Evolutionary conservation across 371 early-diverging fungal genomes (phyloP).

Genomic region (Syncephalastrum sp.): DNA sequence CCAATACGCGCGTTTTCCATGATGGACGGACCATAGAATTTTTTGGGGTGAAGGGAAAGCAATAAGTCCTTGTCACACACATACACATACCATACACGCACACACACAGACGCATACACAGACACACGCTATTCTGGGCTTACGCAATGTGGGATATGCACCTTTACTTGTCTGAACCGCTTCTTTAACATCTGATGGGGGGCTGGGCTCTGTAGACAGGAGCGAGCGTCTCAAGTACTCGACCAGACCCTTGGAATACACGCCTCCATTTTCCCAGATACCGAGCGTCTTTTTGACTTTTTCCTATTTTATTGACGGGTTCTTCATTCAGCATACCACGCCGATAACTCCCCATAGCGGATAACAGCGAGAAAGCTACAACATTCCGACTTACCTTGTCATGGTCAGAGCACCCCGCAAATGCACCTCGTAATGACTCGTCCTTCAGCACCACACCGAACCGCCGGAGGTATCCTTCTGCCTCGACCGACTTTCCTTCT

Average conservation of each 20-base stretch:
- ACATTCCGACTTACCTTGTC: conserved; percentile 42
- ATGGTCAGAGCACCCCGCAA: conserved; percentile 34
- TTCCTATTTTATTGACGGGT: conserved; percentile 37
- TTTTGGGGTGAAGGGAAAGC: no score
- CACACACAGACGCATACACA: no score
- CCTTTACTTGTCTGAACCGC: conserved; percentile 18
- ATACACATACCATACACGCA: no score
- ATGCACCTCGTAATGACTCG: conserved; percentile 28
- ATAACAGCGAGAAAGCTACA: conserved; percentile 5
- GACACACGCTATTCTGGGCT: no score
- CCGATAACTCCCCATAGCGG: conserved; percentile 1
- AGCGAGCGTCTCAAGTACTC: conserved; percentile 37
- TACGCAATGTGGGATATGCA: conserved; percentile 7
- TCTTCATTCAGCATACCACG: no score
- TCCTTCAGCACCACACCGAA: conserved; percentile 42
- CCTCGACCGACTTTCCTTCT: conserved; percentile 16
- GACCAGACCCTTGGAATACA: conserved; percentile 42
- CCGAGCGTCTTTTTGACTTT: conserved; percentile 54
- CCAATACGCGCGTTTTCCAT: no score
- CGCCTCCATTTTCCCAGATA: conserved; percentile 49
- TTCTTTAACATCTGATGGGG: conserved; percentile 14
- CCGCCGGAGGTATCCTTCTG: conserved; percentile 33
- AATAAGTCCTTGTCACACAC: no score
- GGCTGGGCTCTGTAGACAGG: conserved; percentile 16
- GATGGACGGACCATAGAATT: no score